Conservation (phyloP, 2,329 filamentous ascomycete genomes). For the Pezicula radicicola region DNA sequence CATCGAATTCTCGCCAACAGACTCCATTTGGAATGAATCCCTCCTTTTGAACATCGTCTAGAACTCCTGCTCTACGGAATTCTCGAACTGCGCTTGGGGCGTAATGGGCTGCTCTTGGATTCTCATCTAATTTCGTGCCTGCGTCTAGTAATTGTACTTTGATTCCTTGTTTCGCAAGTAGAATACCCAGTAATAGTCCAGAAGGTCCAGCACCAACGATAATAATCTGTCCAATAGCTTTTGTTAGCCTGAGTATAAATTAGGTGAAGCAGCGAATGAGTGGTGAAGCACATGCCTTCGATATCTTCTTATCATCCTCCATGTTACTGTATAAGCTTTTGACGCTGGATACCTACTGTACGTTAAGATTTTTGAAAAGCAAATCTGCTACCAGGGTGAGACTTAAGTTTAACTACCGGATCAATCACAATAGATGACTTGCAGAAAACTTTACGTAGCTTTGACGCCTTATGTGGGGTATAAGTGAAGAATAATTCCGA, state of each 20-base stretch:
- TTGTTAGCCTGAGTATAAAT: too few species aligned
- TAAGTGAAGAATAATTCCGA: too few species aligned
- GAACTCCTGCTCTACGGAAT: conserved; percentile 53
- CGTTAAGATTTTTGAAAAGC: too few species aligned
- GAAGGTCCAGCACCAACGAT: conserved; percentile 48
- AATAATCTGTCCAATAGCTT: conserved; percentile 28
- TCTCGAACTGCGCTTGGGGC: conserved; percentile 55
- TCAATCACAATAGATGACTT: too few species aligned
- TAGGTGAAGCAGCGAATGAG: too few species aligned
- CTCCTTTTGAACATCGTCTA: conserved; percentile 42
- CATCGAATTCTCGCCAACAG: conserved; percentile 40
- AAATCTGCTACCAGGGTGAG: too few species aligned
- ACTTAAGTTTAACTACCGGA: too few species aligned
- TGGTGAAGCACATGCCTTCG: background rate
- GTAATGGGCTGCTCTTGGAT: conserved; percentile 61
- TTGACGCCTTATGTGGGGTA: too few species aligned
- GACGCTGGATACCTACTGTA: too few species aligned
- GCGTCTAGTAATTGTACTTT: conserved; percentile 53
- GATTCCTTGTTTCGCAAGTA: conserved; percentile 52
- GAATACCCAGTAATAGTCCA: conserved; percentile 44
- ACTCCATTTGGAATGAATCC: conserved; percentile 39
- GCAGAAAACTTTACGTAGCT: too few species aligned
- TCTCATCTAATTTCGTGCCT: conserved; percentile 49
- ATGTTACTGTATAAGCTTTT: too few species aligned
- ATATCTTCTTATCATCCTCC: conserved; percentile 7